Evolutionary conservation across 176 grass and related monocot genomes (phyloP).

Genomic region (Lolium multiflorum): DNA sequence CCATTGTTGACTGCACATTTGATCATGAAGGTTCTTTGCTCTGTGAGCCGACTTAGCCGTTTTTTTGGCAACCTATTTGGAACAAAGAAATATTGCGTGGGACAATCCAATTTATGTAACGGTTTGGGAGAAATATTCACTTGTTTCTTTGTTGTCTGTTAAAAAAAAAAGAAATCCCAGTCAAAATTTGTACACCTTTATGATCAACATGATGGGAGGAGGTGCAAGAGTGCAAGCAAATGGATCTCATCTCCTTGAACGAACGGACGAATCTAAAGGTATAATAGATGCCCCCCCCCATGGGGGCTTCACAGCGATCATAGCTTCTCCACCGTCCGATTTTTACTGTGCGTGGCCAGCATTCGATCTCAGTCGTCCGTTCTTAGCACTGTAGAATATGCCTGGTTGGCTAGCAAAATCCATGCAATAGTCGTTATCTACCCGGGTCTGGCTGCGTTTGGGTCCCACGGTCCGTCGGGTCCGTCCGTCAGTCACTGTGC

Average conservation of each 20-base stretch:
- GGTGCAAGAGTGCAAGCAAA: constrained; percentile 7
- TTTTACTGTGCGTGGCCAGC: too few species aligned
- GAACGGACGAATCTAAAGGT: constrained; percentile 6
- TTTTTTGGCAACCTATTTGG: neutral
- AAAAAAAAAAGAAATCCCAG: too few species aligned
- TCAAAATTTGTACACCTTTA: neutral
- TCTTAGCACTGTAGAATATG: too few species aligned
- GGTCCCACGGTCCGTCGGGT: too few species aligned
- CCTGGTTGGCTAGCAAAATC: too few species aligned
- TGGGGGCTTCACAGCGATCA: too few species aligned
- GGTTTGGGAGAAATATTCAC: neutral
- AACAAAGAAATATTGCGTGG: neutral
- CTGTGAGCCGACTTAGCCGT: neutral
- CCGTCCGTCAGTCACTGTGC: too few species aligned
- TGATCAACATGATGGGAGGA: neutral
- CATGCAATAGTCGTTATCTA: too few species aligned
- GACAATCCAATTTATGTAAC: neutral
- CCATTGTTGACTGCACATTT: constrained; percentile 7
- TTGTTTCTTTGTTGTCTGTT: neutral
- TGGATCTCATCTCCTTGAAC: neutral
- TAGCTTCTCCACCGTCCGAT: too few species aligned
- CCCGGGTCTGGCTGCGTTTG: too few species aligned
- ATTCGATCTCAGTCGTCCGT: too few species aligned
- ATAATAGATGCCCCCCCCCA: too few species aligned
- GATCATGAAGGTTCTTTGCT: neutral